phyloP scores from a whole-genome alignment of 108 stramenopile genomes.

The Licmophora abbreviata region DNA sequence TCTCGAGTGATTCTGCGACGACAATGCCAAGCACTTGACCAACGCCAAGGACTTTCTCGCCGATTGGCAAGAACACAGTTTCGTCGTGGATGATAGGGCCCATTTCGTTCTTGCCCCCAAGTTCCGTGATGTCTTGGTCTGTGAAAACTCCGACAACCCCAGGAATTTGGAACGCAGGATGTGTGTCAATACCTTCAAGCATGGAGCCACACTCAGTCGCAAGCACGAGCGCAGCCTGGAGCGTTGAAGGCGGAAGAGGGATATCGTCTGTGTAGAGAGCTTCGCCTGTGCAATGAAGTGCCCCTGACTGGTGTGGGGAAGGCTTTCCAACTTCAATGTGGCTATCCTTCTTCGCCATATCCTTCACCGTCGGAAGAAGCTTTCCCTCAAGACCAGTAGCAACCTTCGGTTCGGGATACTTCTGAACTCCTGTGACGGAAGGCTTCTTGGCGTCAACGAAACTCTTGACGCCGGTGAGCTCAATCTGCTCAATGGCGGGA shows the following conservation, averaged over 20 bases:
- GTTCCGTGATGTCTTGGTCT: constrained; percentile 50
- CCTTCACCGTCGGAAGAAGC: constrained; percentile 19
- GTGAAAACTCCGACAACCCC: constrained; percentile 78
- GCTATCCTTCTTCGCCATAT: constrained; percentile 13
- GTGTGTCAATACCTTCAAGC: constrained; percentile 53
- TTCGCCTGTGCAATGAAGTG: constrained; percentile 89
- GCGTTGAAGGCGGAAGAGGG: constrained; percentile 62
- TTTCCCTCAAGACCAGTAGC: constrained; percentile 57
- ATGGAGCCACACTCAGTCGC: constrained; percentile 54
- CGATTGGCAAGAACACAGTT: constrained; percentile 60
- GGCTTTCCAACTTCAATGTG: constrained; percentile 61
- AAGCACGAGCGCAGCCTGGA: constrained; percentile 80
- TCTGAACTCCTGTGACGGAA: constrained; percentile 63
- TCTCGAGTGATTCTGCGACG: constrained; percentile 69
- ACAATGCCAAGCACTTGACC: constrained; percentile 83
- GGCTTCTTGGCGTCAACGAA: constrained; percentile 82
- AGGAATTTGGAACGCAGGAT: constrained; percentile 49
- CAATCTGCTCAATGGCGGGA: constrained; percentile 32
- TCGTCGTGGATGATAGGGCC: constrained; percentile 86
- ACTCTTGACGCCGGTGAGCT: constrained; percentile 38
- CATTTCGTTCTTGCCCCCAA: constrained; percentile 74
- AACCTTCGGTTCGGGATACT: constrained; percentile 64
- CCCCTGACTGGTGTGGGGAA: constrained; percentile 69
- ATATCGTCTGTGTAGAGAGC: constrained; percentile 90
- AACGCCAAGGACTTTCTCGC: constrained; percentile 51